Base-by-base conservation (phyloP, 768 basidiomycete species). In the Rubroboletus pulcherrimus region DNA sequence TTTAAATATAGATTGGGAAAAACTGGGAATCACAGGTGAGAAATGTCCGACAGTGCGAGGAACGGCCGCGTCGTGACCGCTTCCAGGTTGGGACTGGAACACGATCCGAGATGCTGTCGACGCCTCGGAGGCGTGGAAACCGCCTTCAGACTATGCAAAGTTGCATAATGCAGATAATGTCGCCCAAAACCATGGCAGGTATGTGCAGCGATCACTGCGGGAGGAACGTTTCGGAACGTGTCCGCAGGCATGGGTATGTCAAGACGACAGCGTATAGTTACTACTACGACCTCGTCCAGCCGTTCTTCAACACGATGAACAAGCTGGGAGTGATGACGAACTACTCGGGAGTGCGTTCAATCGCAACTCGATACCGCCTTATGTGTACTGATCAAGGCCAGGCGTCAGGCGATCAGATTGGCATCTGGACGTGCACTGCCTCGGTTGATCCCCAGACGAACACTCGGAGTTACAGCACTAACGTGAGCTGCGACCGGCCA, bases 241-340 rank as follows among this genome's bases (percentile, higher is more conserved):
- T 40, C 15, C 11, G 21, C 8, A 60, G 58, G 47, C 34, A 47
- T 11, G 59, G 59, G 8, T 48, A 55, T 51, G 46, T 61, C 59
- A 60, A 60, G 43, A 55, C 59, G 17, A 44, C 53, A 30, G 59
- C 58, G 30, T 60, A 61, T 31, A 60, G 59, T 40, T 61, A 60
- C 53, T 61, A 55, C 45, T 61, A 51, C 31, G 53, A 55, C 40
- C 58, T 61, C 41, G 49, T 30, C n/a, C 30, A 47, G 5, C 59
- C 59, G 34, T 60, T 60, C 30, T 63, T 55, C 15, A 50, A 31
- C 43, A 63, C 61, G 24, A 58, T 55, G 51, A 63, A 63, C 51
- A 53, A 63, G 38, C 17, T 53, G 43, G 59, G 57, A 21, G 58
- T 59, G 29, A 47, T 31, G 38, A 60, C 58, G 8, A 60, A 60